Evolutionary conservation across 2,329 filamentous ascomycete species (phyloP).

Genomic region (Sclerotinia glacialis): DNA sequence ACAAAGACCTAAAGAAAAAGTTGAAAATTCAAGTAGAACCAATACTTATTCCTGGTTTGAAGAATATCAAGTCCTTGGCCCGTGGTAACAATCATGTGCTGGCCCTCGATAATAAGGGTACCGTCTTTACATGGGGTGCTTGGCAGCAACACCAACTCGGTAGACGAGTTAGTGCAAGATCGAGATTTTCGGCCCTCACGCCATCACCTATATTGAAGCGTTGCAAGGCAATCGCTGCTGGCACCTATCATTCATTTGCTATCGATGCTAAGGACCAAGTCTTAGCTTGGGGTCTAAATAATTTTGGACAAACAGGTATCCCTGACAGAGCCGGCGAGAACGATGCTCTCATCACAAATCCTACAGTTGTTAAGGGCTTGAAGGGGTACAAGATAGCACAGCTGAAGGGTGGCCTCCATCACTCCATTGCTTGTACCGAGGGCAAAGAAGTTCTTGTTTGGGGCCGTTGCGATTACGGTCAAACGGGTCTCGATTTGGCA

Average conservation of each 20-base stretch:
- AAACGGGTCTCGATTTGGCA: conserved; percentile 55
- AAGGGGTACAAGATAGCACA: conserved; percentile 2
- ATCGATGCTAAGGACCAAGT: conserved; percentile 66
- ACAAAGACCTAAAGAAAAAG: conserved; percentile 24
- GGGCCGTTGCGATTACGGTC: conserved; percentile 56
- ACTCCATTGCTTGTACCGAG: conserved; percentile 63
- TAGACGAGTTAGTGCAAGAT: conserved; percentile 41
- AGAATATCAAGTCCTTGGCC: conserved; percentile 53
- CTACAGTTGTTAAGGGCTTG: conserved; percentile 5
- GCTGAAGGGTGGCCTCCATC: conserved; percentile 71
- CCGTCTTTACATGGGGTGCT: conserved; percentile 63
- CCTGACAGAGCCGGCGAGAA: conserved; percentile 62
- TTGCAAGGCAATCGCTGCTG: conserved; percentile 44
- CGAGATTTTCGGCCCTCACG: conserved; percentile 31
- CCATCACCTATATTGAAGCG: conserved; percentile 37
- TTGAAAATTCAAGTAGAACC: conserved; percentile 39
- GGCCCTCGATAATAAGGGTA: conserved; percentile 56
- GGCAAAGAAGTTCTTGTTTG: conserved; percentile 58
- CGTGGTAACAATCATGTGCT: conserved; percentile 59
- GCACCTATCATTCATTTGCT: conserved; percentile 79
- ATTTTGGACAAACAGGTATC: conserved; percentile 76
- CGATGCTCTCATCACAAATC: conserved; percentile 57
- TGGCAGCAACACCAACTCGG: conserved; percentile 69
- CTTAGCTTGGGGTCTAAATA: conserved; percentile 84
- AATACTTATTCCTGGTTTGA: conserved; percentile 54